Conservation (phyloP, 2,329 filamentous ascomycete species). For the Paecilomyces sp. region DNA sequence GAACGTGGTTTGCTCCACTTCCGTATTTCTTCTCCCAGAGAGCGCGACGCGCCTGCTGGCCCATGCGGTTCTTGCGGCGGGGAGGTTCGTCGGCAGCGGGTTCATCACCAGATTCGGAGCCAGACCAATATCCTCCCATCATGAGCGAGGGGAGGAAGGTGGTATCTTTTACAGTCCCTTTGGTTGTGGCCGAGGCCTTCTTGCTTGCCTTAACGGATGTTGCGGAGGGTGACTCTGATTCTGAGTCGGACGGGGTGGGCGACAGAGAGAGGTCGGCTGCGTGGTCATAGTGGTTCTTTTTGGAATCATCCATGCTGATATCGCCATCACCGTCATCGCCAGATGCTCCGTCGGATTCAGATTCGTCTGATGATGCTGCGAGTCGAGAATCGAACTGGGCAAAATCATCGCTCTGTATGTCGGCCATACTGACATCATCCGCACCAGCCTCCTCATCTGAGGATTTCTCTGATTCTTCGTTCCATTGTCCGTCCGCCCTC, state of each 20-base stretch:
- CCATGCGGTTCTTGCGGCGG: slow-evolving; percentile 54
- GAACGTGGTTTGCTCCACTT: slow-evolving; percentile 50
- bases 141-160: slow-evolving; percentile 56
- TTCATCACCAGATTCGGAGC: slow-evolving; percentile 50
- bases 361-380: slow-evolving; percentile 15
- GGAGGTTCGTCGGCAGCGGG: slow-evolving; percentile 28
- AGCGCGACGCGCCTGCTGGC: slow-evolving; percentile 54
- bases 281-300: slow-evolving; percentile 7
- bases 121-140: slow-evolving; percentile 57
- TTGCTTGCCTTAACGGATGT: slow-evolving; percentile 18
- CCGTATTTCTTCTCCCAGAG: slow-evolving; percentile 59
- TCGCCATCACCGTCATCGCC: slow-evolving; percentile 19
- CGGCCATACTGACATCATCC: slow-evolving; percentile 9
- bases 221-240: slow-evolving; percentile 17
- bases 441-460: slow-evolving; percentile 9
- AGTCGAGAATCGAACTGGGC: slow-evolving; percentile 27
- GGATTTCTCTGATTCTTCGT: not conserved
- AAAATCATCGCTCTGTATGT: slow-evolving; percentile 15
- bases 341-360: slow-evolving; percentile 11
- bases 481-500: slow-evolving; percentile 5
- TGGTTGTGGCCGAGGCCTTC: slow-evolving; percentile 12
- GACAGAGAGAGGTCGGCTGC: slow-evolving; percentile 22
- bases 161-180: slow-evolving; percentile 29
- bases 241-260: slow-evolving; percentile 22
- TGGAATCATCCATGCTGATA: not conserved